These are phyloP conservation scores for Herpetospermum pedunculosum DNA, from an alignment of 306 rosid genomes.

Conservation along the genomic window DNA sequence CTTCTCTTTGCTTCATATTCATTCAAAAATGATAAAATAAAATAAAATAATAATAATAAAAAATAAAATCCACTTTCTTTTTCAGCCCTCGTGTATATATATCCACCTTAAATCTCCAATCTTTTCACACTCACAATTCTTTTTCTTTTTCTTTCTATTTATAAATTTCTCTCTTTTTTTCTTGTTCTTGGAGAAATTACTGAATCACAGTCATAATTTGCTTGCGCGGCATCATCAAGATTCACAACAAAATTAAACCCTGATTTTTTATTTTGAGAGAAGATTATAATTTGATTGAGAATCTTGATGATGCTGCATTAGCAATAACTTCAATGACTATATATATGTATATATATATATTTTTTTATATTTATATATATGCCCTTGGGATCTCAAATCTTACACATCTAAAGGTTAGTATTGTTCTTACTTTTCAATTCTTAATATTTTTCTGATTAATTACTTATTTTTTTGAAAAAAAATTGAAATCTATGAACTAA, in stretches of 20 bases:
- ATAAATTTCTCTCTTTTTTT: not conserved
- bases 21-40: not conserved
- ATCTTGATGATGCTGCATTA: slow-evolving; percentile 99
- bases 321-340: slow-evolving; percentile 46
- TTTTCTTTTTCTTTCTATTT: not conserved
- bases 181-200: not conserved
- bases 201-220: slow-evolving; percentile 43
- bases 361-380: too few relatives aligned
- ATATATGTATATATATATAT: too few relatives aligned
- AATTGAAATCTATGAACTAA: not conserved
- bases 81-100: slow-evolving; percentile 18
- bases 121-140: not conserved
- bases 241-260: slow-evolving; percentile 37
- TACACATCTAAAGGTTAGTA: too few relatives aligned
- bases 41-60: too few relatives aligned
- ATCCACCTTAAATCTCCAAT: slow-evolving; percentile 22
- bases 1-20: not conserved
- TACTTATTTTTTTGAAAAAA: too few relatives aligned
- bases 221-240: slow-evolving; percentile 93
- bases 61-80: not conserved
- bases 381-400: too few relatives aligned
- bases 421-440: too few relatives aligned
- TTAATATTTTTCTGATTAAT: not conserved
- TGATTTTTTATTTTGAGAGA: not conserved
- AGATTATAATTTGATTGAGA: slow-evolving; percentile 35